Base-by-base conservation (phyloP, 2,329 filamentous ascomycete species). In the Neofusicoccum laricinum region DNA sequence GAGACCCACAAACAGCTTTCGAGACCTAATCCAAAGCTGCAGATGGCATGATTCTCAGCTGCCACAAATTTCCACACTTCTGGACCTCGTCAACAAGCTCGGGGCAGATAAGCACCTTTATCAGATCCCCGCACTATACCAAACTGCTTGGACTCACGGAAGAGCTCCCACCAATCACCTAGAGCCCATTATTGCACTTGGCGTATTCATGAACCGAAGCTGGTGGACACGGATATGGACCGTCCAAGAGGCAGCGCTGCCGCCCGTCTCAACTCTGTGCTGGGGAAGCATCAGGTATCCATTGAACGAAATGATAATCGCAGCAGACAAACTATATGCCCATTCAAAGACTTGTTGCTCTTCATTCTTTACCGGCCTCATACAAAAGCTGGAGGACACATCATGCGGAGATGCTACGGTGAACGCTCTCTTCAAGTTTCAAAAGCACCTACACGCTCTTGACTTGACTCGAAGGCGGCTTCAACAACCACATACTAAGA, bases 221-320 rank as follows among this genome's bases (percentile, higher is more conserved):
- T 58, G 55, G 55, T 58, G 55, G 55, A 43, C 55, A 10, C 55
- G 55, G 1, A 17, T 34, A 8, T 58, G 40, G 55, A 58, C 55
- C 0, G 55, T 58, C 1, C 40, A 58, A 3, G 55, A 58, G 19
- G 55, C 55, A n/a, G 40, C 17, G 8, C 11, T 58, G 40, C 55
- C 55, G 6, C 55, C 38, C 3, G 2, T 17, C 5, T 32, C 55
- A 1, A 32, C 6, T 6, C 8, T 58, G 0, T 36, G 14, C 11
- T 58, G 40, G 4, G 55, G 55, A 1, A 14, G 12, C 14, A 19
- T 7, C 4, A 15, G 25, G 10, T 46, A 6, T 15, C 6, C 38
- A 0, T 43, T 58, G 1, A 11, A 34, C 5, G 3, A 14, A 1
- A 30, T 58, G 30, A 17, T 7, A 2, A 3, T 2, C 11, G 21